Evolutionary conservation across 768 basidiomycete genomes (phyloP).

Genomic region (Suillus bovinus): DNA sequence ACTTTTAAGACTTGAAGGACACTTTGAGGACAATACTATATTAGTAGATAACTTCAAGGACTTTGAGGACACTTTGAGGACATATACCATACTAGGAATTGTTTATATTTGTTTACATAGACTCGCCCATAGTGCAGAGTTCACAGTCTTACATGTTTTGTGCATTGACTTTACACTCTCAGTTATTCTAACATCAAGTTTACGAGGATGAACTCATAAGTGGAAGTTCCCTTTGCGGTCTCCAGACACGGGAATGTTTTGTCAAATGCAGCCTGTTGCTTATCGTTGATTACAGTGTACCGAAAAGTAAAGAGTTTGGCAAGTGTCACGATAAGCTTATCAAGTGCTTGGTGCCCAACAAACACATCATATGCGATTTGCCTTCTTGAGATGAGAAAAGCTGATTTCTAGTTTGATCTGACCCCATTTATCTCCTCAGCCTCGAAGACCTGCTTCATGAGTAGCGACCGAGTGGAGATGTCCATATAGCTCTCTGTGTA

Average conservation of each 20-base stretch:
- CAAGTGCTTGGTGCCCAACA: not conserved
- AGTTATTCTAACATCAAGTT: too few species aligned
- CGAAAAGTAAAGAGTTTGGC: not conserved
- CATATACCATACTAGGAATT: too few species aligned
- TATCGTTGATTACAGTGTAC: not conserved
- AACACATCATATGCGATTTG: not conserved
- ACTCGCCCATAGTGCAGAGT: too few species aligned
- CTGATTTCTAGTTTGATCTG: not conserved
- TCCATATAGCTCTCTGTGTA: not conserved
- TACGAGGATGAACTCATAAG: not conserved
- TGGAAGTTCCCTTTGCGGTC: not conserved
- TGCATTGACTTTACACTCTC: too few species aligned
- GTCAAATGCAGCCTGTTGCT: not conserved
- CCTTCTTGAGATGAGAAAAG: not conserved
- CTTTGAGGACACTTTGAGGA: too few species aligned
- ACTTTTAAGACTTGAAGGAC: too few species aligned
- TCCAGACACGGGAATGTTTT: not conserved
- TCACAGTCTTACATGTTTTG: too few species aligned
- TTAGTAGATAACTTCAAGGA: too few species aligned
- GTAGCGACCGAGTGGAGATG: not conserved
- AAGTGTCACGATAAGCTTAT: not conserved
- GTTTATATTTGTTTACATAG: too few species aligned
- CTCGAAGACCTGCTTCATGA: not conserved
- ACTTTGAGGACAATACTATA: too few species aligned
- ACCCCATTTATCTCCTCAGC: not conserved